A percentile compares a stretch with the other conserved stretches of the same genome.
Conservation (phyloP, 495 filamentous ascomycete genomes). For the Penicillium diatomitis region DNA sequence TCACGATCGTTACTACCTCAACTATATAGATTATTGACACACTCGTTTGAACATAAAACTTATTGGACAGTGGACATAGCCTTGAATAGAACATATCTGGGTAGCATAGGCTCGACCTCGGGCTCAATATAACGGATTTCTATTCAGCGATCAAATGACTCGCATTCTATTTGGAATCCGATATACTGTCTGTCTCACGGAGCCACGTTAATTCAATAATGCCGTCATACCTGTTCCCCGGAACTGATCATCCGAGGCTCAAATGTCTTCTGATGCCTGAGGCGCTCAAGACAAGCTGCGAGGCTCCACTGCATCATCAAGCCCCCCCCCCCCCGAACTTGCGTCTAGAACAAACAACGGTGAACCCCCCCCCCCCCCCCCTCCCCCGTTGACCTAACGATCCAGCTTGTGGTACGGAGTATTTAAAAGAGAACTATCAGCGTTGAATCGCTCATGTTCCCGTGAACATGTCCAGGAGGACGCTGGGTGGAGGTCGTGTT, state of each 20-base stretch:
- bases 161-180: too few relatives aligned
- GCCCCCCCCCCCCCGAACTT: conserved; percentile 9
- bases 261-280: conserved; percentile 9
- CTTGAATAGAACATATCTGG: too few relatives aligned
- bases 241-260: conserved; percentile 1
- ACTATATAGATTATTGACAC: neutral
- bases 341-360: neutral
- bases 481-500: conserved; percentile 81
- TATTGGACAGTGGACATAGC: neutral
- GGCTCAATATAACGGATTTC: neutral
- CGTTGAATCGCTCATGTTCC: conserved; percentile 30
- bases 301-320: conserved; percentile 24
- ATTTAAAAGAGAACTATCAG: conserved; percentile 7
- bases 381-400: conserved; percentile 8
- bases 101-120: too few relatives aligned
- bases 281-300: conserved; percentile 1
- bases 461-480: conserved; percentile 66
- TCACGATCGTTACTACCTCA: neutral
- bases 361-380: conserved; percentile 1
- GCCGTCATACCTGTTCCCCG: neutral
- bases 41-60: neutral
- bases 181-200: too few relatives aligned
- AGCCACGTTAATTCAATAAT: too few relatives aligned
- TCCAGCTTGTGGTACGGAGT: conserved; percentile 14
- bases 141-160: neutral